phyloP scores from a whole-genome alignment of 2,329 filamentous ascomycete genomes.

The Talaromyces atroroseus region DNA sequence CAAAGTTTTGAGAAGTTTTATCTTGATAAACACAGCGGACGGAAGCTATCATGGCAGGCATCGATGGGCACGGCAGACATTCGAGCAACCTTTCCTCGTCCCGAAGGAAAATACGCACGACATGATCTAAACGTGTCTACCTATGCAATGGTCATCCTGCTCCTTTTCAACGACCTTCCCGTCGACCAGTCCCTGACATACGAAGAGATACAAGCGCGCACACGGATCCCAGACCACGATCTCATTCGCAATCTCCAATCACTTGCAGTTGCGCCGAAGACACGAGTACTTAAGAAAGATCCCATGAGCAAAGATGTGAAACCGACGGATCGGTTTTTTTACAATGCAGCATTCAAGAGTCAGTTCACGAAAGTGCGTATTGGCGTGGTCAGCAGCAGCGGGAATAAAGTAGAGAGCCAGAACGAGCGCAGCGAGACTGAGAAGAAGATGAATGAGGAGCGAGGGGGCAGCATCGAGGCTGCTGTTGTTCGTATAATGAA shows the following conservation, averaged over 20 bases:
- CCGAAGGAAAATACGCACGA: conserved; percentile 63
- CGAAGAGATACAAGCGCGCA: conserved; percentile 77
- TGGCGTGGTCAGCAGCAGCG: conserved; percentile 67
- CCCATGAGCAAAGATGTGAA: conserved; percentile 74
- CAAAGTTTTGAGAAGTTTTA: conserved; percentile 87
- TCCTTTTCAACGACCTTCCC: conserved; percentile 79
- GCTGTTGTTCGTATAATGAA: conserved; percentile 52
- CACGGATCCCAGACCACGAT: conserved; percentile 70
- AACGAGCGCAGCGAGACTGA: conserved; percentile 51
- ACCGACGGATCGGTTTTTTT: conserved; percentile 69
- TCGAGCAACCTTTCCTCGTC: conserved; percentile 69
- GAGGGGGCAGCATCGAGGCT: conserved; percentile 47
- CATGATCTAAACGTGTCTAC: conserved; percentile 93
- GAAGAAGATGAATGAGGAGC: conserved; percentile 47
- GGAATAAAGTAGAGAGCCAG: conserved; percentile 77
- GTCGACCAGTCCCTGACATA: conserved; percentile 49
- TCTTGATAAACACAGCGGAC: conserved; percentile 75
- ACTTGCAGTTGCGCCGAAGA: conserved; percentile 77
- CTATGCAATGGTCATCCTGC: conserved; percentile 81
- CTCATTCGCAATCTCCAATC: conserved; percentile 74
- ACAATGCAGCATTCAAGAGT: conserved; percentile 76
- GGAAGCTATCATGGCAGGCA: conserved; percentile 77
- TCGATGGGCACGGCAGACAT: conserved; percentile 81
- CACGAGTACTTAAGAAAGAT: conserved; percentile 71
- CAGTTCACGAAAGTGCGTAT: conserved; percentile 85